phyloP scores from a whole-genome alignment of 108 stramenopile species.

The Halocafeteria seosinensis region DNA sequence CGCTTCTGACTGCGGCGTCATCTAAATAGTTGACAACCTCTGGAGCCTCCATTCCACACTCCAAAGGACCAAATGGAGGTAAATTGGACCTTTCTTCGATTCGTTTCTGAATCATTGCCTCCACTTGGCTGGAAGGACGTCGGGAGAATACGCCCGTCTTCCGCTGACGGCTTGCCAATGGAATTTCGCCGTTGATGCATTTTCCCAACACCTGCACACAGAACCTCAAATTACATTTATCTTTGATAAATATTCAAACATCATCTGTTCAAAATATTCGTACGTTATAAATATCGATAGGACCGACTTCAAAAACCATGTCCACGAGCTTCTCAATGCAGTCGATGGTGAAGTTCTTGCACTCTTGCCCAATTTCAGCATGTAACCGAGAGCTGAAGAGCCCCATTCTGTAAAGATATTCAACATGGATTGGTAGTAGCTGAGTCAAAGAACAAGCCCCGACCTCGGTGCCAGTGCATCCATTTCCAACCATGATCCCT shows the following conservation, averaged over 20 bases:
- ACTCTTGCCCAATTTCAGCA: not conserved
- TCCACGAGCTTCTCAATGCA: constrained; percentile 9
- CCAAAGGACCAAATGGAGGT: not conserved
- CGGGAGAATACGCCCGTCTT: not conserved
- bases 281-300: constrained; percentile 24
- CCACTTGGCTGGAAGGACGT: not conserved
- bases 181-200: not conserved
- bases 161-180: not conserved
- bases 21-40: not conserved
- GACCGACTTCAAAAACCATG: constrained; percentile 8
- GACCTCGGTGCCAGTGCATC: constrained; percentile 30
- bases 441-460: constrained; percentile 19
- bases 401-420: not conserved
- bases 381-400: not conserved
- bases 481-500: constrained; percentile 27
- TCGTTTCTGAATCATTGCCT: constrained; percentile 12
- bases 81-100: no score
- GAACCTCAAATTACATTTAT: no score
- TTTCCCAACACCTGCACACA: not conserved
- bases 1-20: not conserved
- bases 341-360: not conserved
- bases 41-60: not conserved
- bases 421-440: not conserved
- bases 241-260: no score
- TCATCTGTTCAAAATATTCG: no score